Evolutionary conservation across 768 basidiomycete genomes (phyloP).

Genomic region (Phylloporus arenicola): DNA sequence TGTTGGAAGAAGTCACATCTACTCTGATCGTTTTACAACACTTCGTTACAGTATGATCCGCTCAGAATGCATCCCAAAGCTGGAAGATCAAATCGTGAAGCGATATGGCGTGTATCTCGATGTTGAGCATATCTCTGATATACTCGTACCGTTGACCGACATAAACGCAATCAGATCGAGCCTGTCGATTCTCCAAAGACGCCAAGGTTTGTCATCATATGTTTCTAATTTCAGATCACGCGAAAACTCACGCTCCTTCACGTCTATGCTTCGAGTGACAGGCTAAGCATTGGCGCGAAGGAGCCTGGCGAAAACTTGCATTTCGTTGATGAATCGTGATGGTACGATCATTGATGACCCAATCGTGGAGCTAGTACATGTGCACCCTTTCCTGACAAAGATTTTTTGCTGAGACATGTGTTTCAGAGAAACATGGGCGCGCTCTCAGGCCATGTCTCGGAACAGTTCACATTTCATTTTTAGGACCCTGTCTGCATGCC

Average conservation of each 20-base stretch:
- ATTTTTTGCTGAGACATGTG: neutral
- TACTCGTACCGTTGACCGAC: neutral
- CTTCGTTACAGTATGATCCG: neutral
- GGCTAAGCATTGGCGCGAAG: too few species aligned
- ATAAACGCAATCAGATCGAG: neutral
- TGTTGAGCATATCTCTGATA: neutral
- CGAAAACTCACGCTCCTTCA: too few species aligned
- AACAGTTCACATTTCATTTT: neutral
- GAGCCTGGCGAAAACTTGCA: too few species aligned
- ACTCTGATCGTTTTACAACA: conserved; percentile 3
- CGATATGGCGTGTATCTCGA: neutral
- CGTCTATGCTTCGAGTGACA: too few species aligned
- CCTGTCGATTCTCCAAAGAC: neutral
- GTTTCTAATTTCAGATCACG: neutral
- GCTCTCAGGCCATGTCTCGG: neutral
- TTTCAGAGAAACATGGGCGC: neutral
- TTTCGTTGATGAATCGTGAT: neutral
- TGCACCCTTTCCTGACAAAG: neutral
- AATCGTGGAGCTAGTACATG: neutral
- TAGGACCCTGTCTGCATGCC: neutral
- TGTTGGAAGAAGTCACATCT: neutral
- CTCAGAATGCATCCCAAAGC: neutral
- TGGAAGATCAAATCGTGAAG: neutral
- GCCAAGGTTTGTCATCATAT: neutral
- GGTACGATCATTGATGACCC: neutral